Percentiles rank a stretch among this genome's conserved stretches.
phyloP scores from a whole-genome alignment of 2,329 filamentous ascomycete species.

The Emergomyces africanus region DNA sequence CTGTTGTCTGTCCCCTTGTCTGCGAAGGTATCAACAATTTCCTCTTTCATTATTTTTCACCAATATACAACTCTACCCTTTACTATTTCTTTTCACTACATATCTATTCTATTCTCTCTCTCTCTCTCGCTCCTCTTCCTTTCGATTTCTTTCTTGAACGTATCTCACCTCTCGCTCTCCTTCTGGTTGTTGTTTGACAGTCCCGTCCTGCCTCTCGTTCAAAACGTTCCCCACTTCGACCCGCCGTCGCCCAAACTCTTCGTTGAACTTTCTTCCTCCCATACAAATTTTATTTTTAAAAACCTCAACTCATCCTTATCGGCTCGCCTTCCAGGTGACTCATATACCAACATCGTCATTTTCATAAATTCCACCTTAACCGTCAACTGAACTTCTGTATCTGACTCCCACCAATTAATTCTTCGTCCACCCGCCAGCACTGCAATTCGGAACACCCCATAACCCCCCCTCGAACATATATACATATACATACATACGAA shows the following conservation, averaged over 20 bases:
- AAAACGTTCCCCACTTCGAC: neutral
- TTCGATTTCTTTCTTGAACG: neutral
- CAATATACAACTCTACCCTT: too few species aligned
- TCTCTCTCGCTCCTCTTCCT: too few species aligned
- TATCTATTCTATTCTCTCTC: too few species aligned
- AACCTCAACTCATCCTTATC: neutral
- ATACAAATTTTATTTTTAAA: too few species aligned
- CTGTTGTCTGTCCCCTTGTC: too few species aligned
- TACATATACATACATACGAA: neutral
- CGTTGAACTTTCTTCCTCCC: neutral
- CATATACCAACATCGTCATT: neutral
- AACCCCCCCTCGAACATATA: neutral
- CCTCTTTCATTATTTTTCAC: neutral
- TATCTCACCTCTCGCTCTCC: neutral
- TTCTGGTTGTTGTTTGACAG: too few species aligned
- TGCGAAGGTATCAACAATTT: too few species aligned
- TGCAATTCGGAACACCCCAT: neutral
- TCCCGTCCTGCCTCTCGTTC: neutral
- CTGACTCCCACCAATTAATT: neutral
- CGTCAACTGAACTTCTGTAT: neutral
- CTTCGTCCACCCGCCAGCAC: neutral
- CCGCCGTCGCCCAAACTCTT: neutral
- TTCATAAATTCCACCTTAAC: neutral
- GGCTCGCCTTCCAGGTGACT: neutral
- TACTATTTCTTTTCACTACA: too few species aligned